Evolutionary conservation across 2,329 filamentous ascomycete species (phyloP), one percentile per base, ranked within the genome.

Genomic region (Aspergillus sp.): DNA sequence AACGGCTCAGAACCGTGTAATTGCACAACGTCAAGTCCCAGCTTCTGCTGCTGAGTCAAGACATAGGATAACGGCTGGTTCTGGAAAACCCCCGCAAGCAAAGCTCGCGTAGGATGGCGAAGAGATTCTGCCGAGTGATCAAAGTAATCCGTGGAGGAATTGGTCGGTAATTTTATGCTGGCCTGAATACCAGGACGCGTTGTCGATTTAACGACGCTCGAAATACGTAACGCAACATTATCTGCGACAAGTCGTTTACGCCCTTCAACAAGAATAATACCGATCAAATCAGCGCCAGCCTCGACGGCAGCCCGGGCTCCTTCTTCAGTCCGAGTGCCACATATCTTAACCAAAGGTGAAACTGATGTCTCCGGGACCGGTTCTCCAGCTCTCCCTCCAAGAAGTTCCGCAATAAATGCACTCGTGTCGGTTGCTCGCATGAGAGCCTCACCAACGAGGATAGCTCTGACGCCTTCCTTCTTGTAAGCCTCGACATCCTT

Each of bases 361-460:
- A 36, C 52, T 46, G 51, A 47, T 29, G 58, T 55, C 43, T 49
- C 48, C 44, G 45, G 54, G n/a, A 42, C 42, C 34, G 44, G 32
- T 7, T 58, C 52, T 29, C 58, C 53, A 7, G 59, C 56, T 19
- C 65, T 64, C 32, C 74, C 74, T 35, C 87, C 83, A 55, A 95
- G 86, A 27, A 98, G 80, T 58, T 90, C 79, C 32, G 80, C 77
- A 61, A 97, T 94, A 70, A 98, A 98, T 26, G 76, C 73, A 26
- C 82, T 79, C 7, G 89, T 89, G 60, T 97, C 81, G 7, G 84
- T 77, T 2, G 93, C 90, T 50, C 88, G 82, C 91, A 98, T 97
- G 54, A 98, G 81, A 44, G 94, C 88, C 68, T 98, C 93, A 10
- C 93, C 93, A 5, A 98, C 91, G 4, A 98, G 79, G 8, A 98